phyloP scores from a whole-genome alignment of 495 filamentous ascomycete species.

The Haplographium delicatum region DNA sequence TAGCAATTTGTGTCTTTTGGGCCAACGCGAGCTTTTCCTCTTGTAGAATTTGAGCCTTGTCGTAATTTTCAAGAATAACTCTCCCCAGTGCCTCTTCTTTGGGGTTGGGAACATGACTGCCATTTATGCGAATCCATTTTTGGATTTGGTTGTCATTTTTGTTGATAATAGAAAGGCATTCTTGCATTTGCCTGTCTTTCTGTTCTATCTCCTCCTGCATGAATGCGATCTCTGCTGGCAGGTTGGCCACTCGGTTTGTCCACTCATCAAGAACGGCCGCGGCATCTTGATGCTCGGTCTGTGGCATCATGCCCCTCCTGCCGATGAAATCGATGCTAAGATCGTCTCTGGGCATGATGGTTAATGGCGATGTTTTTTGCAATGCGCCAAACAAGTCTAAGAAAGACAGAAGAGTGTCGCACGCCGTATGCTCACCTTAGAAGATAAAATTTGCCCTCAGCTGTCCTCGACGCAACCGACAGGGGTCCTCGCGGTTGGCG shows the following conservation, averaged over 20 bases:
- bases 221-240: constrained; percentile 87
- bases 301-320: constrained; percentile 41
- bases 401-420: constrained; percentile 3
- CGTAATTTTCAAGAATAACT: constrained; percentile 65
- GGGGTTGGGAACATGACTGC: constrained; percentile 73
- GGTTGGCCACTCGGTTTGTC: constrained; percentile 77
- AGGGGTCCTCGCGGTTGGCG: not conserved
- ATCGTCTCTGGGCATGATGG: constrained; percentile 57
- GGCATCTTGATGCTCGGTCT: constrained; percentile 59
- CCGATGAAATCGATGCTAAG: constrained; percentile 53
- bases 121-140: constrained; percentile 82
- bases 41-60: constrained; percentile 65
- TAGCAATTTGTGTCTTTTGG: constrained; percentile 67
- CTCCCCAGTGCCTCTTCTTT: constrained; percentile 75
- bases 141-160: constrained; percentile 78
- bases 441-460: constrained; percentile 8
- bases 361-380: constrained; percentile 19
- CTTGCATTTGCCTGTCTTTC: constrained; percentile 76
- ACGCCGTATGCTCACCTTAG: constrained; percentile 21
- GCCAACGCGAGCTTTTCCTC: constrained; percentile 81
- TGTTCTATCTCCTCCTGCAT: constrained; percentile 90
- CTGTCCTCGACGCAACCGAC: not conserved
- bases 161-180: constrained; percentile 67
- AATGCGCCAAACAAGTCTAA: constrained; percentile 9
- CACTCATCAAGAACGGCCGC: constrained; percentile 90